Base-by-base conservation (phyloP, 2,329 filamentous ascomycete genomes). In the Alternaria postmessia region DNA sequence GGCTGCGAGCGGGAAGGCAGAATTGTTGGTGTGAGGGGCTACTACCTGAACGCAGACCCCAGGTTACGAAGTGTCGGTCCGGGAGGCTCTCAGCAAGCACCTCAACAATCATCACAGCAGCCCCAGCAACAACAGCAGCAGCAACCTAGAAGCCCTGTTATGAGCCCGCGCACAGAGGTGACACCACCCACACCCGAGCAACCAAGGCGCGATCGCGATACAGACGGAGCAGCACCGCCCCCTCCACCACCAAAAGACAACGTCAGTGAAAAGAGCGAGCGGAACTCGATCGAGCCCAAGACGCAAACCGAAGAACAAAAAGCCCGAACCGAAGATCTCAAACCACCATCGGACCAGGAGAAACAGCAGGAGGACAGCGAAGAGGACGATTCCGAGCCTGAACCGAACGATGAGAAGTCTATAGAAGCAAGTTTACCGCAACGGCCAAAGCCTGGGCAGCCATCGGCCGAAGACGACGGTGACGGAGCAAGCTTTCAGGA, bases 1-100 rank as follows among this genome's bases (percentile, higher is more conserved):
- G 94, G 93, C n/a, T 99, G 95, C 76, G 94, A 98, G 81, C 87
- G 91, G 67, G 94, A 92, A 78, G 94, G 94, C 44, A 88, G 93
- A 61, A 96, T 99, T 64, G 90, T 98, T 3, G 93, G 94, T 51
- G 95, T 98, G 30, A 90, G 95, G 70, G 94, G 94, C 69, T 99
- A 97, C 81, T 99, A 99, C 79, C 86, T 99, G 32, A 94, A 97
- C 75, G 95, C 94, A 3, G 89, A 92, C 75, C 87, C 88, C 18
- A 87, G 87, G 71, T 78, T 88, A 67, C 80, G 88, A 56, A 84
- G 86, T 57, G 78, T 85, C 32, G 82, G 82, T 5, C 78, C 80
- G 14, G 76, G 77, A 26, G 58, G 65, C 5, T 66, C 69, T 36
- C 68, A 75, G 42, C 64, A 68, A 54, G 64, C 54, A 12, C 62